Conservation (phyloP, 1,139 yeast genomes). For the Scheffersomyces segobiensis region DNA sequence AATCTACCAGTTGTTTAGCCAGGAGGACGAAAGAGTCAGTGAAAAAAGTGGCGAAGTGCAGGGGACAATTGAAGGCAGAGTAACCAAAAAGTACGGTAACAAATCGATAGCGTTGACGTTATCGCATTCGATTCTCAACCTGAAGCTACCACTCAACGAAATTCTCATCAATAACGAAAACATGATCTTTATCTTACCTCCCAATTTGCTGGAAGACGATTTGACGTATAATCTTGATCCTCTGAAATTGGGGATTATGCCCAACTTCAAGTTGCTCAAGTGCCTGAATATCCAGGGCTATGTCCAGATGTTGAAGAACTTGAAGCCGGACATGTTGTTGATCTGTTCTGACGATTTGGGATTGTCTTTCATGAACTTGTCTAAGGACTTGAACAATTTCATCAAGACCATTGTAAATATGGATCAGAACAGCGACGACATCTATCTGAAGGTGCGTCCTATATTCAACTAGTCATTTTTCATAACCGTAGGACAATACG, state of each 20-base stretch:
- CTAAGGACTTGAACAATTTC: constrained; percentile 42
- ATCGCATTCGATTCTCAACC: constrained; percentile 42
- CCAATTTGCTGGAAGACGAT: constrained; percentile 45
- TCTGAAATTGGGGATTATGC: constrained; percentile 14
- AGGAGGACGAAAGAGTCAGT: constrained; percentile 3
- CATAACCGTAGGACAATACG: not conserved
- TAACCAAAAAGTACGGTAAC: constrained; percentile 26
- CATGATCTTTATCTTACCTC: constrained; percentile 50
- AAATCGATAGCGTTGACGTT: constrained; percentile 46
- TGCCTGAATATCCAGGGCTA: constrained; percentile 47
- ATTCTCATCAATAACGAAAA: constrained; percentile 39
- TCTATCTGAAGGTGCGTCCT: constrained; percentile 26
- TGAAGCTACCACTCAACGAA: constrained; percentile 41
- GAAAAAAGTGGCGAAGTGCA: constrained; percentile 7
- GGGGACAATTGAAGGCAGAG: not conserved
- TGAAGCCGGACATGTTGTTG: constrained; percentile 44
- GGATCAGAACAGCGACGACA: constrained; percentile 34
- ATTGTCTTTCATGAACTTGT: constrained; percentile 23
- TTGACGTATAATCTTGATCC: constrained; percentile 22
- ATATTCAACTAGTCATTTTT: constrained; percentile 15
- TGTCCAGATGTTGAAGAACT: constrained; percentile 40
- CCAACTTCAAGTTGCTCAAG: constrained; percentile 43
- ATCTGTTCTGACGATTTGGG: constrained; percentile 50
- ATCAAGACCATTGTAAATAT: constrained; percentile 39
- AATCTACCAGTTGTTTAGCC: constrained; percentile 23